Conservation (phyloP, 331 rosid species). For the Malus hybrid region DNA sequence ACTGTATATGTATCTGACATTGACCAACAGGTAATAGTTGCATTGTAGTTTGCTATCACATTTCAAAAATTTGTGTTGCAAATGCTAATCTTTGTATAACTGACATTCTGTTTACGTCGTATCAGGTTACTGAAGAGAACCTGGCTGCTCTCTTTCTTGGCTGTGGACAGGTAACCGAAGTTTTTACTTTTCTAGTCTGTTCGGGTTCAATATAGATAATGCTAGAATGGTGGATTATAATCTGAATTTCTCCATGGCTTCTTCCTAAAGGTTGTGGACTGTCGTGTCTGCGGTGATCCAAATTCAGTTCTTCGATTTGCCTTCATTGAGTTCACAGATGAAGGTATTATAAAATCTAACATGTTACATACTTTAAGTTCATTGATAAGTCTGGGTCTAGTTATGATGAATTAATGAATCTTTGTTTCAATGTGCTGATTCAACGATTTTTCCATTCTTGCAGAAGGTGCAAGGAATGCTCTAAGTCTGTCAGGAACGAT, state of each 20-base stretch:
- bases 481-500: constrained; percentile 87
- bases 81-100: constrained; percentile 4
- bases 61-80: background rate
- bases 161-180: constrained; percentile 70
- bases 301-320: constrained; percentile 96
- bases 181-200: background rate
- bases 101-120: constrained; percentile 12
- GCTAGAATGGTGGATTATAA: constrained; percentile 19
- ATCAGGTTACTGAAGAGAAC: constrained; percentile 94
- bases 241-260: constrained; percentile 8
- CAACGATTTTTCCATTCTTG: constrained; percentile 21
- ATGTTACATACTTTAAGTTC: background rate
- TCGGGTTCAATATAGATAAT: background rate
- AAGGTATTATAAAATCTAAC: constrained; percentile 39
- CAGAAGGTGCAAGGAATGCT: constrained; percentile 98
- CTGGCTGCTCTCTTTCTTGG: constrained; percentile 86
- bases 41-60: background rate
- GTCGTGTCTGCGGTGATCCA: constrained; percentile 98
- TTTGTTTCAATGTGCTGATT: constrained; percentile 2
- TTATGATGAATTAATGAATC: background rate
- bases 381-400: background rate
- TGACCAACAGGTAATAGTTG: constrained; percentile 74
- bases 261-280: constrained; percentile 72
- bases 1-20: constrained; percentile 97
- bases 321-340: constrained; percentile 92